Conservation (phyloP, 164 flowering plant genomes). For the Pachysandra terminalis region DNA sequence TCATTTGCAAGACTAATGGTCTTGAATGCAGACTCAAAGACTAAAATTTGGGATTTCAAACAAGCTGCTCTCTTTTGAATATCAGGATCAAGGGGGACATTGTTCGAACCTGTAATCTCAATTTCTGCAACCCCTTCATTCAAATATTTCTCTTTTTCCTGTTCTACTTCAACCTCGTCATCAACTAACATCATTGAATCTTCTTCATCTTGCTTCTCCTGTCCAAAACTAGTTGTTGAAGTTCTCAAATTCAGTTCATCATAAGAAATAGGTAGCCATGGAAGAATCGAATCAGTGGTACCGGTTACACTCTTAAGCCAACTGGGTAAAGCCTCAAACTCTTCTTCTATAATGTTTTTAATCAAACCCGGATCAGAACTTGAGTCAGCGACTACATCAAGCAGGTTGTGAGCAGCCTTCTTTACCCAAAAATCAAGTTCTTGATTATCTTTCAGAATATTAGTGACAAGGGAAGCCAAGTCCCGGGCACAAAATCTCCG, state of each 20-base stretch:
- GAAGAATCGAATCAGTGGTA: constrained; percentile 33
- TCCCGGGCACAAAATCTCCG: constrained; percentile 38
- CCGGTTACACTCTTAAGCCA: constrained; percentile 41
- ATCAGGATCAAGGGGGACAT: constrained; percentile 32
- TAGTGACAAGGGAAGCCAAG: constrained; percentile 37
- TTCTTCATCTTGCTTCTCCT: constrained; percentile 12
- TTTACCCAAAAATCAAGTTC: constrained; percentile 71
- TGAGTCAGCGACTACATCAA: constrained; percentile 43
- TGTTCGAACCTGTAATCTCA: constrained; percentile 9
- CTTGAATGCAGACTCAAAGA: constrained; percentile 34
- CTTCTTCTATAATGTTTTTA: constrained; percentile 33
- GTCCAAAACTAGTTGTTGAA: constrained; percentile 1
- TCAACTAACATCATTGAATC: constrained; percentile 8
- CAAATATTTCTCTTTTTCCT: constrained; percentile 21
- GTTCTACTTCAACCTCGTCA: constrained; percentile 16
- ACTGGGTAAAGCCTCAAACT: constrained; percentile 46
- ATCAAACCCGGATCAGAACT: constrained; percentile 26
- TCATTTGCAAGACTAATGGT: constrained; percentile 40
- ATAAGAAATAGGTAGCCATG: constrained; percentile 60
- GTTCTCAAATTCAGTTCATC: constrained; percentile 28
- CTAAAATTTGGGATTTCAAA: constrained; percentile 37
- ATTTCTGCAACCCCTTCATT: constrained; percentile 20
- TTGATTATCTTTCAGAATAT: constrained; percentile 27
- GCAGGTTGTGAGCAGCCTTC: constrained; percentile 61
- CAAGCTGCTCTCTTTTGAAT: constrained; percentile 28